These are phyloP conservation scores for Fusarium nurragi DNA, from an alignment of 2,329 filamentous ascomycete genomes.

Conservation along the genomic window DNA sequence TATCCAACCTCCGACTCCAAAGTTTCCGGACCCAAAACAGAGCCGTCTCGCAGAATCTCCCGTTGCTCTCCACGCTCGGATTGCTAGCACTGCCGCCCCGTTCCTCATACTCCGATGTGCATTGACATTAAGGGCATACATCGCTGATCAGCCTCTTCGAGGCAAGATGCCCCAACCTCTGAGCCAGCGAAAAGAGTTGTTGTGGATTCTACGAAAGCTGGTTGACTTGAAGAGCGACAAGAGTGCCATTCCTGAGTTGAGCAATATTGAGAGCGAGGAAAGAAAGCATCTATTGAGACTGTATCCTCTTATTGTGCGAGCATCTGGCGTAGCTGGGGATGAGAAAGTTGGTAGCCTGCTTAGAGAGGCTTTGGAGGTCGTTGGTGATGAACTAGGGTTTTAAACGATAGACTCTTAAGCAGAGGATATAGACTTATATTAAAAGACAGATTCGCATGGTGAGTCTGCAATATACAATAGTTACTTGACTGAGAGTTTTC, in stretches of 20 bases:
- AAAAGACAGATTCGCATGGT: not conserved
- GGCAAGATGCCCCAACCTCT: conserved; percentile 90
- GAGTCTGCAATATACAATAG: conserved; percentile 6
- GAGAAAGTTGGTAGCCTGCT: conserved; percentile 67
- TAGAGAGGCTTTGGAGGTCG: conserved; percentile 67
- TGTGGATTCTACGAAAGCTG: conserved; percentile 74
- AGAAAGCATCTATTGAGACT: conserved; percentile 82
- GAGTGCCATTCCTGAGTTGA: conserved; percentile 69
- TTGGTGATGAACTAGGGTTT: conserved; percentile 62
- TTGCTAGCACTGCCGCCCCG: conserved; percentile 80
- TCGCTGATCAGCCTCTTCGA: conserved; percentile 89
- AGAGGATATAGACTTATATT: not conserved
- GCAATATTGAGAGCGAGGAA: conserved; percentile 61
- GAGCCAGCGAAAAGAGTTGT: conserved; percentile 79
- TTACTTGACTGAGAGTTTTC: not conserved
- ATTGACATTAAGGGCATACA: conserved; percentile 82
- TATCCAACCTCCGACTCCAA: conserved; percentile 58
- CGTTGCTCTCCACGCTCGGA: conserved; percentile 59
- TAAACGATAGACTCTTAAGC: not conserved
- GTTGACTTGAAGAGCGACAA: conserved; percentile 75
- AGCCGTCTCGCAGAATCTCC: conserved; percentile 31
- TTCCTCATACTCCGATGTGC: conserved; percentile 85
- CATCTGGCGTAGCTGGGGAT: conserved; percentile 67
- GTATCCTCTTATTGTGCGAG: conserved; percentile 79
- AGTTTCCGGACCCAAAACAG: conserved; percentile 48